Base-by-base conservation (phyloP, 495 filamentous ascomycete genomes). In the Aspergillus homomorphus region DNA sequence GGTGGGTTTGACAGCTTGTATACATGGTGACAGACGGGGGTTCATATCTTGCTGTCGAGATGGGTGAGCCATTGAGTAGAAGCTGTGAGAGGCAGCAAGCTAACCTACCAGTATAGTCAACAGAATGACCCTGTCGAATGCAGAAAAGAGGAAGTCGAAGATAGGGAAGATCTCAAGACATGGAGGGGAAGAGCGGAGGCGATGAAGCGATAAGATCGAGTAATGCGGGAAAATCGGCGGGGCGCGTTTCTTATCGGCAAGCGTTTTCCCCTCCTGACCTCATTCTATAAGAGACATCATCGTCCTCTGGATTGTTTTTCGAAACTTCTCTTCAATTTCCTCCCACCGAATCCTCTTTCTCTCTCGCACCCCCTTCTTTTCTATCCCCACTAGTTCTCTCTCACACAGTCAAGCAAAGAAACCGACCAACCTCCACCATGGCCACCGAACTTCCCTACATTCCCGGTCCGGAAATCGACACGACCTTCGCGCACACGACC, bases 401-500 rank as follows among this genome's bases (percentile, higher is more conserved):
- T 1, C 19, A 46, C 1, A 28, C 45, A 20, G 10, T 10, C 45
- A 46, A 20, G 8, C 21, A 18, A 1, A 46, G 9, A 18, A 18
- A 49, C 18, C 1, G 26, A 33, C 28, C 55, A 9, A 61, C n/a
- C 50, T 24, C 50, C 45, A 62, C 61, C 56, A 56, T 38, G 42
- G 54, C 57, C 51, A 48, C 53, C 30, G 48, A 59, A 23, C 20
- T 54, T 30, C 51, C 63, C 45, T 66, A 55, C 64, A 56, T 88
- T 53, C 70, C 81, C 56, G 62, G 82, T 43, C 77, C 78, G 20
- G 75, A 87, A 41, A 93, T 92, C 61, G 86, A 92, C 70, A 68
- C 77, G 53, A 87, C 87, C 44, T 91, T 95, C 72, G 61, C 71
- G 10, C 68, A 67, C 62, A 74, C 69, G 30, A 69, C 70, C 89